Conservation (phyloP, 768 basidiomycete species). For the Kwoniella shandongensis region DNA sequence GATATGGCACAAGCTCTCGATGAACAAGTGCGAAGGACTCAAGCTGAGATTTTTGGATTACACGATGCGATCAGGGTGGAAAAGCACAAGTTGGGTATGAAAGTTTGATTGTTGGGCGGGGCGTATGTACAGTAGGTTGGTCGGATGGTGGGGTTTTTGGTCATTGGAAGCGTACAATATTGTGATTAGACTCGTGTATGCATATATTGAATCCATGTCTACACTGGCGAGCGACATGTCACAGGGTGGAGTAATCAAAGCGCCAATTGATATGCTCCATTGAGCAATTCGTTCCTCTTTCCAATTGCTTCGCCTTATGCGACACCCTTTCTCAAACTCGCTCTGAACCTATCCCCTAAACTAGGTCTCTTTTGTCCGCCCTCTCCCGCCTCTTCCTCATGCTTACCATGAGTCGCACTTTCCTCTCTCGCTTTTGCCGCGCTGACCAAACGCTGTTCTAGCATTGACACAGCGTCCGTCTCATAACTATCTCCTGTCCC, state of each 20-base stretch:
- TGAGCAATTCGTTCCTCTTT: no score
- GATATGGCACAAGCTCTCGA: slow-evolving; percentile 7
- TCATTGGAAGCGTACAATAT: no score
- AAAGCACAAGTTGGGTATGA: not conserved
- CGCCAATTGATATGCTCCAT: no score
- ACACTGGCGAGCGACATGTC: no score
- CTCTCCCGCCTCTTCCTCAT: slow-evolving; percentile 1
- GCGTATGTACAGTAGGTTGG: no score
- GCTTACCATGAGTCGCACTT: not conserved
- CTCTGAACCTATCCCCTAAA: slow-evolving; percentile 22
- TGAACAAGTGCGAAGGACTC: slow-evolving; percentile 10
- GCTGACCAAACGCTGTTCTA: slow-evolving; percentile 20
- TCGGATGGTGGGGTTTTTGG: no score
- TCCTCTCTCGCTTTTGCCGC: slow-evolving; percentile 20
- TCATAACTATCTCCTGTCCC: slow-evolving; percentile 4
- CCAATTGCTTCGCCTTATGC: no score
- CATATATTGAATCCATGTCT: no score
- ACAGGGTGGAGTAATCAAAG: no score
- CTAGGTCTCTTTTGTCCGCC: slow-evolving; percentile 16
- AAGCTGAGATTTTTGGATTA: slow-evolving; percentile 16
- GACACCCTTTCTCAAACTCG: slow-evolving; percentile 20
- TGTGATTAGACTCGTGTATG: no score
- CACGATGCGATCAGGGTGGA: slow-evolving; percentile 19
- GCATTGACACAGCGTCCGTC: slow-evolving; percentile 18
- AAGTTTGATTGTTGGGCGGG: no score